Percentiles rank a stretch among this genome's conserved stretches.
Conservation (phyloP, 2,329 filamentous ascomycete species). For the Chaetomiaceae sp. region DNA sequence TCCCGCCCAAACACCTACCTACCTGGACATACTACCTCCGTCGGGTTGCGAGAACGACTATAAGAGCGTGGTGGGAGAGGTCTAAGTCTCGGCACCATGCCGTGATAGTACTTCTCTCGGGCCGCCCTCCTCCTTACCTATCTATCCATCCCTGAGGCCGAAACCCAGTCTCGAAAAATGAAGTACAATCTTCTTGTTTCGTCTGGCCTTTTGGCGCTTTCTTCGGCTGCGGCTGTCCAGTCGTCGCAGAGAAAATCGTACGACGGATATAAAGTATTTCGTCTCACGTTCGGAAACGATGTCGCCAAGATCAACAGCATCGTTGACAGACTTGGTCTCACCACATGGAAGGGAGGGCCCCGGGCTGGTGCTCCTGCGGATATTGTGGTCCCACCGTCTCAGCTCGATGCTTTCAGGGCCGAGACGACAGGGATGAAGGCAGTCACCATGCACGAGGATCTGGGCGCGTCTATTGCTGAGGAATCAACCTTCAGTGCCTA, state of each 20-base stretch:
- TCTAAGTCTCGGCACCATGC: no score
- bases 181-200: not conserved
- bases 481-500: constrained; percentile 33
- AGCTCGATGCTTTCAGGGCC: constrained; percentile 33
- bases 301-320: constrained; percentile 33
- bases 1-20: not conserved
- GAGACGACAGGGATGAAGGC: constrained; percentile 33
- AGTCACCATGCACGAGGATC: constrained; percentile 37
- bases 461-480: constrained; percentile 36
- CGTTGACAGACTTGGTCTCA: constrained; percentile 33
- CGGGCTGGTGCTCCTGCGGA: constrained; percentile 36
- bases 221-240: not conserved
- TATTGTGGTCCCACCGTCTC: constrained; percentile 37
- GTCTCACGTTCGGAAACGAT: constrained; percentile 36
- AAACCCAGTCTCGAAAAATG: not conserved
- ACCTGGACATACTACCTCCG: no score
- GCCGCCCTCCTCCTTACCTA: no score
- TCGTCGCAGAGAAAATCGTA: constrained; percentile 31
- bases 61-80: no score
- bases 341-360: constrained; percentile 37
- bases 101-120: no score
- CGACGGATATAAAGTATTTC: constrained; percentile 43
- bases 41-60: no score
- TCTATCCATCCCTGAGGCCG: not conserved
- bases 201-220: not conserved